Evolutionary conservation across 2,329 filamentous ascomycete genomes (phyloP), one percentile per base, ranked within the genome.

Genomic region (Didymella lethalis): DNA sequence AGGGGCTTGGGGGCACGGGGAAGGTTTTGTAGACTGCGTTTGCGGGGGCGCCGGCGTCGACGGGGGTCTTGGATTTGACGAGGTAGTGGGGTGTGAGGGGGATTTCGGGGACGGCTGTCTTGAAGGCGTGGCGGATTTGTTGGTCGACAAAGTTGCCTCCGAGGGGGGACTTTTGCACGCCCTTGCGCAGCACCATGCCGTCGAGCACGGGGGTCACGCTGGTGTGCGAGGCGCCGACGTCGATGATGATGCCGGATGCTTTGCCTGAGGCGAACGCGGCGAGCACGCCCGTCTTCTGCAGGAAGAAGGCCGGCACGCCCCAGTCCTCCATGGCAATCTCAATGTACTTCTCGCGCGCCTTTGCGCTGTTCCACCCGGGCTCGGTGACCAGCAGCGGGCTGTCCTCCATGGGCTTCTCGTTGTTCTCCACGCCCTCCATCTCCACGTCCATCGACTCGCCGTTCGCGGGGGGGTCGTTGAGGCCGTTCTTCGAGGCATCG

Each of bases 291-390:
- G 89, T 96, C 72, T 92, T 88, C 63, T 92, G 92, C 61, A 98
- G 83, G 85, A 94, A 99, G 78, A 97, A 98, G 5, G 95, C 95
- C 18, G 95, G 95, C 55, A 90, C 90, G 28, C 92, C 93, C 93
- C 95, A 99, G 73, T 88, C 91, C 83, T 99, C 95, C 89, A 99
- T 97, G 59, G 92, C 93, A 63, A 98, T 88, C 81, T 99, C 95
- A 71, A 97, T 94, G 40, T 90, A 89, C 85, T 95, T 96, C 81
- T 99, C 95, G 60, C 96, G 86, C 60, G 90, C 87, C 81, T 97
- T 97, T 43, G 86, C 79, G 26, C 88, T 85, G 79, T 97, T 98
- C 93, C 94, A 98, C 11, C 92, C 90, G 14, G 93, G 91, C 79
- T 99, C 95, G 0, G 92, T 97, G 86, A 99, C 90, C 59, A 99